Base-by-base conservation (phyloP, 331 rosid species). In the Quercus tomentella region DNA sequence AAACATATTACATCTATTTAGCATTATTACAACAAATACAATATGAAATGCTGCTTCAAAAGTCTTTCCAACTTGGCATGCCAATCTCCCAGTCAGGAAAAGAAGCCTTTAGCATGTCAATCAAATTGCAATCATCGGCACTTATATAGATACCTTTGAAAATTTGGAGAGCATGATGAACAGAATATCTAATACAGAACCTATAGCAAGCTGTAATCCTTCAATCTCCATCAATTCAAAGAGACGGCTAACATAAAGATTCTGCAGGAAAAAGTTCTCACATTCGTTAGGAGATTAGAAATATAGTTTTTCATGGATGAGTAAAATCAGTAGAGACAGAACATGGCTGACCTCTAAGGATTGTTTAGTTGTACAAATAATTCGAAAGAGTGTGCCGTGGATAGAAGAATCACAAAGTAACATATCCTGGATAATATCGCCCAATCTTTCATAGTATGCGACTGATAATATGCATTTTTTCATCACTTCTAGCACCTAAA, bases 401-500 rank as follows among this genome's bases (percentile, higher is more conserved):
- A 95, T 91, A 80, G 99, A 93, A 80, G 96, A 88, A 86, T 95
- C 98, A 72, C 89, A 86, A 68, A 91, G 90, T 58, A 95, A 51
- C 85, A 88, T 81, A 62, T 91, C 89, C 68, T 74, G 81, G 70
- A 95, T 75, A 80, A 87, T 77, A 74, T 85, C 89, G 75, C 90
- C 89, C 87, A 93, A 71, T 76, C 88, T 93, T 84, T 80, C 89
- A 70, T 81, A 25, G 81, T 28, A 61, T 65, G 92, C 78, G 76
- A 85, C 86, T 70, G 88, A 80, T 75, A 77, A 72, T 69, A 91
- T 82, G 88, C 97, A 88, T 76, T 82, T 88, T 83, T 89, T 90
- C 91, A 90, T 83, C 91, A 93, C 80, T 83, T 95, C 97, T 85
- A 95, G 97, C 84, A 87, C 99, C 99, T 94, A 82, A 82, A 77